Percentiles rank a stretch among this genome's conserved stretches.
Conservation (phyloP, 2,329 filamentous ascomycete species). For the Allantophomopsis lycopodina region DNA sequence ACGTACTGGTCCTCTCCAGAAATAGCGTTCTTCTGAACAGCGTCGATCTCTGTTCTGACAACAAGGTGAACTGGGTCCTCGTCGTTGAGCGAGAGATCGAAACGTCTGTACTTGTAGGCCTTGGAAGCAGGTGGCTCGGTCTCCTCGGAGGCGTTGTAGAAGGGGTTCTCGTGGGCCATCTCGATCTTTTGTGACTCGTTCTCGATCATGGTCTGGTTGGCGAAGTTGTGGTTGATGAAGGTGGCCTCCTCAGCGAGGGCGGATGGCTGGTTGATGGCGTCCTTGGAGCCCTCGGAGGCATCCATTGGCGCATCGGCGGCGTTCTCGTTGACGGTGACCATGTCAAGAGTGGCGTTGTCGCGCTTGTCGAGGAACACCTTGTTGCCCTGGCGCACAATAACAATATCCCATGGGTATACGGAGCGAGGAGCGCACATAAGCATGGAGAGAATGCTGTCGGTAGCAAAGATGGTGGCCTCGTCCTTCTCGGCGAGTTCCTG, state of each 20-base stretch:
- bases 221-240: constrained; percentile 99
- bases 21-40: constrained; percentile 88
- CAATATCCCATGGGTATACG: constrained; percentile 96
- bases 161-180: constrained; percentile 85
- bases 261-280: constrained; percentile 84
- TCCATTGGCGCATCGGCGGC: constrained; percentile 90
- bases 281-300: constrained; percentile 82
- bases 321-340: constrained; percentile 99
- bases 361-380: constrained; percentile 99
- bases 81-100: constrained; percentile 82
- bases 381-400: constrained; percentile 84
- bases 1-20: constrained; percentile 84
- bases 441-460: constrained; percentile 95
- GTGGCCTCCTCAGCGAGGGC: constrained; percentile 94
- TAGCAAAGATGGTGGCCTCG: constrained; percentile 93
- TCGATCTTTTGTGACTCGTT: constrained; percentile 63
- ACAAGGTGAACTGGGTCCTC: constrained; percentile 88
- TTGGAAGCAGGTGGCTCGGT: constrained; percentile 90
- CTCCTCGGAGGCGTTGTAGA: constrained; percentile 91
- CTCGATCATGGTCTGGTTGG: constrained; percentile 87
- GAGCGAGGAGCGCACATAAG: constrained; percentile 96
- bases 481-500: constrained; percentile 94
- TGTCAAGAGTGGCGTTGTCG: constrained; percentile 84
- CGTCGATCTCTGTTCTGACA: constrained; percentile 90
- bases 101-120: constrained; percentile 95